Evolutionary conservation across 1,139 yeast genomes (phyloP).

Genomic region (Magnusiomyces tetraspermus): DNA sequence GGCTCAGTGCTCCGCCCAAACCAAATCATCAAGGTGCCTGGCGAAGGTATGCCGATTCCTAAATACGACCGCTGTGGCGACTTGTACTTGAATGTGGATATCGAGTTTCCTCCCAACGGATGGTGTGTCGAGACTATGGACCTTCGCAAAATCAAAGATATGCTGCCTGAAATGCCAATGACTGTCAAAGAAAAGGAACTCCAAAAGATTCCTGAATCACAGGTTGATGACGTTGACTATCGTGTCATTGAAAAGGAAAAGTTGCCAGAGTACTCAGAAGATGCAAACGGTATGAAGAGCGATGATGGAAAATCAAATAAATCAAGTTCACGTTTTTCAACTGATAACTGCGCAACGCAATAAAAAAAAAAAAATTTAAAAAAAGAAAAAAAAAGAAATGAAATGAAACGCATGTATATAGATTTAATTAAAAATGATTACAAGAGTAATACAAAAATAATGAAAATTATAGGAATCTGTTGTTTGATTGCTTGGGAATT

Average conservation of each 20-base stretch:
- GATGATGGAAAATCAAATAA: not conserved
- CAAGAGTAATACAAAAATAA: too few relatives aligned
- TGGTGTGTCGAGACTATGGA: slow-evolving; percentile 28
- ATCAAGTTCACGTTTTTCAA: not conserved
- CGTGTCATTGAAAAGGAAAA: not conserved
- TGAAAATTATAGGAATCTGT: too few relatives aligned
- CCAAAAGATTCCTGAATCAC: slow-evolving; percentile 13
- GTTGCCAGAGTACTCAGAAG: slow-evolving; percentile 3
- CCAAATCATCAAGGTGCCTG: slow-evolving; percentile 52
- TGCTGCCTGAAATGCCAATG: slow-evolving; percentile 19
- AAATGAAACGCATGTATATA: too few relatives aligned
- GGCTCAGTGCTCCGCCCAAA: slow-evolving; percentile 76
- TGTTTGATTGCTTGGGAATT: too few relatives aligned
- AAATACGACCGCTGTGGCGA: slow-evolving; percentile 50
- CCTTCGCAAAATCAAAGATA: slow-evolving; percentile 20
- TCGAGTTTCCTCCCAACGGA: slow-evolving; percentile 70
- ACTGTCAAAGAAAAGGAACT: slow-evolving; percentile 6
- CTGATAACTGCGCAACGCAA: not conserved
- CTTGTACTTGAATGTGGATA: slow-evolving; percentile 57
- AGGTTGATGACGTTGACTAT: slow-evolving; percentile 16
- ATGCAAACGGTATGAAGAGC: not conserved
- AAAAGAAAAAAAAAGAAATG: not conserved
- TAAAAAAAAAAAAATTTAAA: not conserved
- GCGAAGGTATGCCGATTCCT: slow-evolving; percentile 81
- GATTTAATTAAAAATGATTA: too few relatives aligned